Conservation (phyloP, 345 rosid genomes). For the Jatropha curcas region DNA sequence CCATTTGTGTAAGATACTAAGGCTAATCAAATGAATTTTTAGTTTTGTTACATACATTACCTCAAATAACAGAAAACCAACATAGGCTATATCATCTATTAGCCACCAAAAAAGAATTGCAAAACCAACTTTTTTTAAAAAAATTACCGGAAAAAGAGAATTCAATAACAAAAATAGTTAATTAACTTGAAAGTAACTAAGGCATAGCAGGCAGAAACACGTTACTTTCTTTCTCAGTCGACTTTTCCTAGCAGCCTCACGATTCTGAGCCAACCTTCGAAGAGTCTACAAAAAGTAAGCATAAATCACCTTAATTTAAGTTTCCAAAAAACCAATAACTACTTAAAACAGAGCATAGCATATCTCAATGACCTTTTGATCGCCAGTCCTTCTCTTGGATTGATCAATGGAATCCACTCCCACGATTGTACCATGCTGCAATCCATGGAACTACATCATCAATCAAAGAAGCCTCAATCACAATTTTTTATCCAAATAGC, state of each 20-base stretch:
- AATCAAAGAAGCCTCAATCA: slow-evolving; percentile 1
- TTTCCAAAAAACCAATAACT: not conserved
- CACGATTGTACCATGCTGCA: slow-evolving; percentile 44
- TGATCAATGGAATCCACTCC: slow-evolving; percentile 61
- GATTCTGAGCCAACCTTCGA: slow-evolving; percentile 83
- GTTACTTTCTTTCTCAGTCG: slow-evolving; percentile 86
- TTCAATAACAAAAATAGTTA: not conserved
- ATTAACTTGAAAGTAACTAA: not conserved
- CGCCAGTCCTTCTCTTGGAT: slow-evolving; percentile 55
- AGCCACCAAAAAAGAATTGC: not conserved
- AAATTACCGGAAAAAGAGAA: not conserved
- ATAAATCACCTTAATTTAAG: slow-evolving; percentile 2
- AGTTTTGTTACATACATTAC: no score
- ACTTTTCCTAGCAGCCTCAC: slow-evolving; percentile 98
- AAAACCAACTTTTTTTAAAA: no score
- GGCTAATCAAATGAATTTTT: no score
- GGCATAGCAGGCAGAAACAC: not conserved
- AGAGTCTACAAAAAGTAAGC: slow-evolving; percentile 46
- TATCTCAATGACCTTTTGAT: slow-evolving; percentile 59
- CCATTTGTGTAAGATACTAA: no score
- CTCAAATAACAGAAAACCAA: no score
- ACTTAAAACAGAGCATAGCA: not conserved
- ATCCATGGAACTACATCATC: slow-evolving; percentile 43
- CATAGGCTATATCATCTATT: no score
- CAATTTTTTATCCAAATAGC: not conserved